These are phyloP conservation scores for Epicoccum nigrum DNA, from an alignment of 2,329 filamentous ascomycete genomes.

Conservation along the genomic window DNA sequence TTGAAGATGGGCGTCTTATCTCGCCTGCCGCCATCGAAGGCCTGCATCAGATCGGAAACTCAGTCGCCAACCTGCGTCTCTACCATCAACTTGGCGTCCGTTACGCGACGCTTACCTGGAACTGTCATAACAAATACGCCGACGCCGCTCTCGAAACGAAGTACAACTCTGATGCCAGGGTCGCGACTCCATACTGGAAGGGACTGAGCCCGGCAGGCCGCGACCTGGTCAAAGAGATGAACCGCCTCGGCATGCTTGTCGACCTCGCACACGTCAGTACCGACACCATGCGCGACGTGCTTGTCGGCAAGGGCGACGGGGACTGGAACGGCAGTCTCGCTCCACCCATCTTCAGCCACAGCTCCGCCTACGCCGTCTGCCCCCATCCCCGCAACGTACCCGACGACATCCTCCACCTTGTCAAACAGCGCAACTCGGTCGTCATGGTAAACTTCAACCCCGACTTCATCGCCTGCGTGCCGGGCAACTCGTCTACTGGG, in stretches of 20 bases:
- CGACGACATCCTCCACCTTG: constrained; percentile 78
- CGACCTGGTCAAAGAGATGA: constrained; percentile 83
- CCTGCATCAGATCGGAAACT: constrained; percentile 92
- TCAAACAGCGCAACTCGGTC: constrained; percentile 73
- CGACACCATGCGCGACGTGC: constrained; percentile 84
- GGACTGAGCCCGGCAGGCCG: constrained; percentile 76
- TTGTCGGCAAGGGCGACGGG: constrained; percentile 59
- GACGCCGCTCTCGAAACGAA: constrained; percentile 76
- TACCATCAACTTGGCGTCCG: constrained; percentile 81
- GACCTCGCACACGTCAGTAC: constrained; percentile 80
- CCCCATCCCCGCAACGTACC: constrained; percentile 91
- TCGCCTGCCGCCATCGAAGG: constrained; percentile 58
- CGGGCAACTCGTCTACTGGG: constrained; percentile 63
- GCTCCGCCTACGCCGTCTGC: constrained; percentile 78
- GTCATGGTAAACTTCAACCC: constrained; percentile 93
- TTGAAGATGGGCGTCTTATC: constrained; percentile 45
- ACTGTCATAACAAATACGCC: constrained; percentile 89
- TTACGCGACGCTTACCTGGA: constrained; percentile 89
- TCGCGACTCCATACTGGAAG: constrained; percentile 65
- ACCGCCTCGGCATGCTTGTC: constrained; percentile 91
- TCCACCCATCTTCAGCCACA: constrained; percentile 89
- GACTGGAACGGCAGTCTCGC: constrained; percentile 76
- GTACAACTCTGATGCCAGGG: constrained; percentile 42
- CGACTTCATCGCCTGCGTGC: constrained; percentile 78
- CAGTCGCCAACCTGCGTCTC: constrained; percentile 72